phyloP scores from a whole-genome alignment of 345 rosid genomes.

The Laguncularia racemosa region DNA sequence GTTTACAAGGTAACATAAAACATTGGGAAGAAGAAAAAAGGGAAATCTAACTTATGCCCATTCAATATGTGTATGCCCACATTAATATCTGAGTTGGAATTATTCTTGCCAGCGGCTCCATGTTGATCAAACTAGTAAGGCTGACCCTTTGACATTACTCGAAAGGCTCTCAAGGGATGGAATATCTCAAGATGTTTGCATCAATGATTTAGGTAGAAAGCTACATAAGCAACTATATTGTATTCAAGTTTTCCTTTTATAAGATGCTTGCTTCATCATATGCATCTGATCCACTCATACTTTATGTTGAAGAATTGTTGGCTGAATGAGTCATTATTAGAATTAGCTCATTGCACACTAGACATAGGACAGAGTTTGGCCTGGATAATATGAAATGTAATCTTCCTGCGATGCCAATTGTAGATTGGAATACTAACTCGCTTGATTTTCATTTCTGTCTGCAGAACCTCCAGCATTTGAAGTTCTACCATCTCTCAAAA shows the following conservation, averaged over 20 bases:
- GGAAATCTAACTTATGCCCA: no score
- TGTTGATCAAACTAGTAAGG: constrained; percentile 62
- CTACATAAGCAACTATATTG: constrained; percentile 3
- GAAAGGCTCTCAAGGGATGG: constrained; percentile 65
- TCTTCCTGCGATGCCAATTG: no score
- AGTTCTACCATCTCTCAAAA: constrained; percentile 83
- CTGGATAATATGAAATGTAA: no score
- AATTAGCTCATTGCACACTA: no score
- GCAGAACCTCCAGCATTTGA: constrained; percentile 92
- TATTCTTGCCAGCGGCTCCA: constrained; percentile 42
- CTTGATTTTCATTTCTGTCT: constrained; percentile 4
- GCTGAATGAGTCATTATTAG: no score
- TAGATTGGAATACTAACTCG: no score
- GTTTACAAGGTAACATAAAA: constrained; percentile 67
- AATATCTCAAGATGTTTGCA: constrained; percentile 75
- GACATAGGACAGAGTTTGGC: no score
- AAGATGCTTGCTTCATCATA: no score
- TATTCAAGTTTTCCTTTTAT: no score
- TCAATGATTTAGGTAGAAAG: constrained; percentile 81
- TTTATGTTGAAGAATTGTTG: neutral
- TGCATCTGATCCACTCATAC: neutral
- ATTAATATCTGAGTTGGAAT: constrained; percentile 2
- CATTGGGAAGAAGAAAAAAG: constrained; percentile 1
- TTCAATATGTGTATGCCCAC: no score
- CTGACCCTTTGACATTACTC: constrained; percentile 65